Percentiles rank a stretch among this genome's conserved stretches.
phyloP scores from a whole-genome alignment of 106 monocot genomes.

The Dioscorea alata region DNA sequence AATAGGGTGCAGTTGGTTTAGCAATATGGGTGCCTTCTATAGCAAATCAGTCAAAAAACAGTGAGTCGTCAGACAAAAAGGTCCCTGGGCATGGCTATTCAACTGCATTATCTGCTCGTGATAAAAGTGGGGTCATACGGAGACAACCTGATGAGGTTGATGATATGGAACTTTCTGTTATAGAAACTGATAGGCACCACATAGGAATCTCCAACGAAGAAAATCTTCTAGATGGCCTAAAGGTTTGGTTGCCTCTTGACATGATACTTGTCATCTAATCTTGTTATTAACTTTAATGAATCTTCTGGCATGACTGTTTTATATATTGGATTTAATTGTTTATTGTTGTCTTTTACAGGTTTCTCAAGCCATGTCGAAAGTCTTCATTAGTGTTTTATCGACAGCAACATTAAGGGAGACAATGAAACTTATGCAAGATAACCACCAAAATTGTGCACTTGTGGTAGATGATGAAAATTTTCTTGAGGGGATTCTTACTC shows the following conservation, averaged over 20 bases:
- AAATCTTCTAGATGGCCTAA: constrained; percentile 79
- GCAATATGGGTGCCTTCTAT: constrained; percentile 99
- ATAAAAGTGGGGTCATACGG: constrained; percentile 45
- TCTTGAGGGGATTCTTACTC: constrained; percentile 90
- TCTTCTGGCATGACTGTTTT: too few relatives aligned
- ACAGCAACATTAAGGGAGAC: constrained; percentile 46
- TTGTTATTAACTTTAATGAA: too few relatives aligned
- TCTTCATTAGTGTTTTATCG: constrained; percentile 58
- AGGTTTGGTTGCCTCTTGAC: constrained; percentile 29
- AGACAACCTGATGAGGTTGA: constrained; percentile 33
- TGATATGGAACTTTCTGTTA: constrained; percentile 55
- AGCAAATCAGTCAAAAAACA: constrained; percentile 58
- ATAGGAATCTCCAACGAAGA: constrained; percentile 43
- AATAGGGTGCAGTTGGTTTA: constrained; percentile 96
- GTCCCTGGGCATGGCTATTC: constrained; percentile 52
- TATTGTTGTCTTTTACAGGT: constrained; percentile 43
- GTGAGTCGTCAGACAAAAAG: constrained; percentile 33
- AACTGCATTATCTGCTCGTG: constrained; percentile 46
- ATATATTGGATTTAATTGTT: too few relatives aligned
- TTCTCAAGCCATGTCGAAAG: constrained; percentile 76
- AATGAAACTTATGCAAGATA: constrained; percentile 70
- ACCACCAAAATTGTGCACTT: constrained; percentile 69
- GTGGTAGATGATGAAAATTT: constrained; percentile 81
- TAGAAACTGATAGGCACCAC: constrained; percentile 29
- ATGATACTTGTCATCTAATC: too few relatives aligned